Base-by-base conservation (phyloP, 805 yeast genomes). In the Lachancea dasiensis region DNA sequence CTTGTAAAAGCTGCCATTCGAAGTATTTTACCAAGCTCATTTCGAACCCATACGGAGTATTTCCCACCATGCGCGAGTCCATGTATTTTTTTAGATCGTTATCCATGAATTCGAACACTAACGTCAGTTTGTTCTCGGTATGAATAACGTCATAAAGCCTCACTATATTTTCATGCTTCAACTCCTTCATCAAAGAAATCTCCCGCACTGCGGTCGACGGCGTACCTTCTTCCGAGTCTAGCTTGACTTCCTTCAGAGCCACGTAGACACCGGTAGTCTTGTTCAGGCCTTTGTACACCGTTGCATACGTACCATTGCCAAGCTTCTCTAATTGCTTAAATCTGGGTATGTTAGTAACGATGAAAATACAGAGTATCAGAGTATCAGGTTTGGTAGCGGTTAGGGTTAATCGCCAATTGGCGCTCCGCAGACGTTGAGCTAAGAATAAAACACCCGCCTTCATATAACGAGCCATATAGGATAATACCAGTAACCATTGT, bases 121-220 rank as follows among this genome's bases (percentile, higher is more conserved):
- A 72, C 54, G 94, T 90, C 37, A 92, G 72, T 61, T 89, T 92
- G 62, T 89, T 94, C 60, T 90, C 97, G 2, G 95, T 83, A 61
- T 92, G 98, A 45, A 92, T 94, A 47, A 92, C 92, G 62, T 92
- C 96, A 61, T 81, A 86, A 29, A 92, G 70, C 32, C 95, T 71
- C 17, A 92, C 97, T 36, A 90, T 89, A 62, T 90, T 87, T 44
- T 86, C 95, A 64, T 92, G 95, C 47, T 86, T 77, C 72, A 92
- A 73, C 60, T 92, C 98, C 60, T 92, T 90, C 63, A 92, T 73
- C 31, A 92, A 70, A 1, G 97, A 90, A 50, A 92, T 92, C 59
- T 92, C 98, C 52, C 98, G 73, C 42, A 92, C 92, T 5, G 98
- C 97, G 0, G 98, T 92, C 1, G 97, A 87, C 2, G 98, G 98